A percentile compares a stretch with the other conserved stretches of the same genome.
These are phyloP conservation scores for Lathyrus oleraceus DNA, from an alignment of 306 rosid species.

Conservation along the genomic window DNA sequence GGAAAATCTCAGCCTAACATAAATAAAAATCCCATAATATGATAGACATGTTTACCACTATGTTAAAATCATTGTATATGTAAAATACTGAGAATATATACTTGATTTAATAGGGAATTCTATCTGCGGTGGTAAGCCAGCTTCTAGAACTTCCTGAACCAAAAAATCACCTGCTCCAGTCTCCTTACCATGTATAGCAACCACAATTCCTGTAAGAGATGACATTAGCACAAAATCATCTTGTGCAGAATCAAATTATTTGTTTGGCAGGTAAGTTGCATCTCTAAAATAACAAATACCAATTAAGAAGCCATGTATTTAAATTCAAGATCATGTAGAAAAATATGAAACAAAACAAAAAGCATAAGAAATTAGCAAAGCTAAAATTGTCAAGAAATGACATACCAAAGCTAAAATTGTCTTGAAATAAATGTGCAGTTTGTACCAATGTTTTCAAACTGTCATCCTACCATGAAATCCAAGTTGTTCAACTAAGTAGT, in stretches of 20 bases:
- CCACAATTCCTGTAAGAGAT: slow-evolving; percentile 62
- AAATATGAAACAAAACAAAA: slow-evolving; percentile 27
- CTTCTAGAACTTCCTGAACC: slow-evolving; percentile 83
- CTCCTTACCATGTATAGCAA: slow-evolving; percentile 81
- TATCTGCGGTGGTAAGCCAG: slow-evolving; percentile 90
- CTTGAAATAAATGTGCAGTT: not conserved
- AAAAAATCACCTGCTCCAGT: slow-evolving; percentile 69
- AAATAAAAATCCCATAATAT: not conserved
- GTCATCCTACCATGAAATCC: slow-evolving; percentile 20
- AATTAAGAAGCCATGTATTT: slow-evolving; percentile 15
- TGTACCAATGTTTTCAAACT: slow-evolving; percentile 4
- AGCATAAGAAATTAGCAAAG: slow-evolving; percentile 24
- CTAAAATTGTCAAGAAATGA: not conserved
- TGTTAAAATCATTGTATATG: slow-evolving; percentile 30
- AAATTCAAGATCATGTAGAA: slow-evolving; percentile 25
- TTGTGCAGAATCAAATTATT: slow-evolving; percentile 14
- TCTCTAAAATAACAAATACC: slow-evolving; percentile 16
- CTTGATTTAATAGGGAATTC: slow-evolving; percentile 69
- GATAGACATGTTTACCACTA: slow-evolving; percentile 5
- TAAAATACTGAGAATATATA: slow-evolving; percentile 38
- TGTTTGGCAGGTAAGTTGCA: slow-evolving; percentile 7
- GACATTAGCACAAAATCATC: slow-evolving; percentile 37
- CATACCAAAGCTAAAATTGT: slow-evolving; percentile 19
- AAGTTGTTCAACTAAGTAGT: slow-evolving; percentile 11
- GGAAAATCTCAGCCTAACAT: slow-evolving; percentile 8